These are phyloP conservation scores for Leucogyrophana mollusca DNA, from an alignment of 768 basidiomycete genomes.

Conservation along the genomic window DNA sequence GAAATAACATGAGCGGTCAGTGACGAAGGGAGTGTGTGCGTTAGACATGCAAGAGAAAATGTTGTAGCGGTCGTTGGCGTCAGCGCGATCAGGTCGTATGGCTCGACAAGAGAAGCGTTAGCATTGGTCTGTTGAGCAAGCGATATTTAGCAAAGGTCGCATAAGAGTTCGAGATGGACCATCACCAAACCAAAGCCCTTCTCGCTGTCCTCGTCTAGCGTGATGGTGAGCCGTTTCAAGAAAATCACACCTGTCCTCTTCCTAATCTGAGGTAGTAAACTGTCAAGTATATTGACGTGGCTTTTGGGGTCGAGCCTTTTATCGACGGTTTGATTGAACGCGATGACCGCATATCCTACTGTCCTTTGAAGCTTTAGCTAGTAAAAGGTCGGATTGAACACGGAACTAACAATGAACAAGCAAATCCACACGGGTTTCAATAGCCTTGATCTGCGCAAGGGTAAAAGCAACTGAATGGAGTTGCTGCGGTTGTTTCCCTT, in stretches of 20 bases:
- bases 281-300: slow-evolving; percentile 63
- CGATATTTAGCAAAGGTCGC: neutral
- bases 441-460: slow-evolving; percentile 51
- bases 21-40: slow-evolving; percentile 72
- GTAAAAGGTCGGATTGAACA: neutral
- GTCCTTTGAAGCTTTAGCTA: slow-evolving; percentile 10
- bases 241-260: slow-evolving; percentile 59
- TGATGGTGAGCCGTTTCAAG: slow-evolving; percentile 76
- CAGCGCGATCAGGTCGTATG: slow-evolving; percentile 78
- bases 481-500: slow-evolving; percentile 34
- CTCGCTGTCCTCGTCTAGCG: slow-evolving; percentile 81
- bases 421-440: slow-evolving; percentile 67
- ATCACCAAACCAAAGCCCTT: slow-evolving; percentile 80
- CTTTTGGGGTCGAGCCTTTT: slow-evolving; percentile 71
- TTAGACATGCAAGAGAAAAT: slow-evolving; percentile 79
- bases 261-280: slow-evolving; percentile 58
- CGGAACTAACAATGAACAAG: slow-evolving; percentile 66
- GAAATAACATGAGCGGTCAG: slow-evolving; percentile 81
- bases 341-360: slow-evolving; percentile 89
- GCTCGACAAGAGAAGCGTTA: slow-evolving; percentile 57
- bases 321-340: slow-evolving; percentile 70
- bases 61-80: slow-evolving; percentile 69
- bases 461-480: slow-evolving; percentile 39
- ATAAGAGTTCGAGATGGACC: slow-evolving; percentile 3
- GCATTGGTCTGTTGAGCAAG: slow-evolving; percentile 57